Evolutionary conservation across 176 grass and related monocot genomes (phyloP), one percentile per base, ranked within the genome.

Genomic region (Musa beccarii): DNA sequence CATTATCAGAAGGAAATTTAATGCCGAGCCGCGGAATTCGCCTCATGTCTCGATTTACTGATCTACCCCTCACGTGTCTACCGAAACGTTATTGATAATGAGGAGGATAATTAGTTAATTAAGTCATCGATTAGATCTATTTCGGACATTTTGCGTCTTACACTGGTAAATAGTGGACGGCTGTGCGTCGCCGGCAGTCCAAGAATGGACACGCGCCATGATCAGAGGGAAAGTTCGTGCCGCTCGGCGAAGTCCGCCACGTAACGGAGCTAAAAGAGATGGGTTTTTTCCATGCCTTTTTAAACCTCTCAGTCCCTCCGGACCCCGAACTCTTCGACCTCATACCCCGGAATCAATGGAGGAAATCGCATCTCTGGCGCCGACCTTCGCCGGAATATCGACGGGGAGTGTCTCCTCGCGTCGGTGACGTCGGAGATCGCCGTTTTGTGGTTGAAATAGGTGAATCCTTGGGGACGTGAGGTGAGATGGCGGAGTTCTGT

Each of bases 311-410:
- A 15, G 2, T 10, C 8, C 1, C 22, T n/a, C 2, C n/a, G 24
- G 0, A 9, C 4, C n/a, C n/a, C 12, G 2, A 8, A 53, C 10
- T 74, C 4, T 25, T 24, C 73, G 26, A 75, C 16, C 56, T 61
- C 74, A 2, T 9, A 43, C 55, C 16, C 56, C 28, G 74, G 56
- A 76, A 76, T 76, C 56, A 19, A 76, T 76, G 74, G 74, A 75
- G 13, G 74, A 62, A 49, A 14, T 76, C 17, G 2, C 54, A 15
- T 19, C 19, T 49, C 14, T 2, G 74, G 17, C 23, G 8, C 55
- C 17, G 17, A 62, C 7, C 4, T 0, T 61, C 26, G 17, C 16
- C 8, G 29, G 74, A 50, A 34, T 6, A 43, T 43, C 34, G 34
- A 43, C 34, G 34, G 2, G 34, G 4, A 6, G 4, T 6, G 34